A percentile compares a stretch with the other conserved stretches of the same genome.
Evolutionary conservation across 495 filamentous ascomycete genomes (phyloP).

Genomic region (Xylaria intraflava): DNA sequence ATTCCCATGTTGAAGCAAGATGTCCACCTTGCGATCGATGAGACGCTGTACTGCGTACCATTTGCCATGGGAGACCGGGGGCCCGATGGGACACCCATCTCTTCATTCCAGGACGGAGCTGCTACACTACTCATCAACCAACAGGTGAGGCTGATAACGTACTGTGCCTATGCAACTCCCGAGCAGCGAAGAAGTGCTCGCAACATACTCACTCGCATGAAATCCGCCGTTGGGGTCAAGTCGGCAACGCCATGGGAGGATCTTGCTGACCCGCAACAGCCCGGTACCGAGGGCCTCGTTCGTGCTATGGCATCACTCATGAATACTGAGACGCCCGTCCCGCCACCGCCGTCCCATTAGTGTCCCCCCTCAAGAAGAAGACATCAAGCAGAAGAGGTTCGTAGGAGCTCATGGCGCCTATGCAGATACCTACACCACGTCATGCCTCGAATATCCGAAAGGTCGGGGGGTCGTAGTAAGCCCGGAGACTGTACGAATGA

Average conservation of each 20-base stretch:
- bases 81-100: neutral
- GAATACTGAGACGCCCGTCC: neutral
- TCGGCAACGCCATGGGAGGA: slow-evolving; percentile 11
- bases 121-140: slow-evolving; percentile 20
- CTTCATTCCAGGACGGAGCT: slow-evolving; percentile 14
- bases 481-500: too few species aligned
- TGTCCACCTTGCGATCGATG: slow-evolving; percentile 12
- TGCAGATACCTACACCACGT: too few species aligned
- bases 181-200: slow-evolving; percentile 7
- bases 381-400: too few species aligned
- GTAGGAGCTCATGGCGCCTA: too few species aligned
- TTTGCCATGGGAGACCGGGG: slow-evolving; percentile 21
- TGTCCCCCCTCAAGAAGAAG: too few species aligned
- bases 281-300: neutral
- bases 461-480: too few species aligned
- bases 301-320: slow-evolving; percentile 1
- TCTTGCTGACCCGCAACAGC: neutral
- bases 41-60: slow-evolving; percentile 19
- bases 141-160: slow-evolving; percentile 15
- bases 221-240: slow-evolving; percentile 14
- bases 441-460: too few species aligned
- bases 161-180: slow-evolving; percentile 12
- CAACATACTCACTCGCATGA: slow-evolving; percentile 14
- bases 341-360: neutral
- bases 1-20: slow-evolving; percentile 10